Evolutionary conservation across 2,329 filamentous ascomycete genomes (phyloP).

Genomic region (Plenodomus lindquistii): DNA sequence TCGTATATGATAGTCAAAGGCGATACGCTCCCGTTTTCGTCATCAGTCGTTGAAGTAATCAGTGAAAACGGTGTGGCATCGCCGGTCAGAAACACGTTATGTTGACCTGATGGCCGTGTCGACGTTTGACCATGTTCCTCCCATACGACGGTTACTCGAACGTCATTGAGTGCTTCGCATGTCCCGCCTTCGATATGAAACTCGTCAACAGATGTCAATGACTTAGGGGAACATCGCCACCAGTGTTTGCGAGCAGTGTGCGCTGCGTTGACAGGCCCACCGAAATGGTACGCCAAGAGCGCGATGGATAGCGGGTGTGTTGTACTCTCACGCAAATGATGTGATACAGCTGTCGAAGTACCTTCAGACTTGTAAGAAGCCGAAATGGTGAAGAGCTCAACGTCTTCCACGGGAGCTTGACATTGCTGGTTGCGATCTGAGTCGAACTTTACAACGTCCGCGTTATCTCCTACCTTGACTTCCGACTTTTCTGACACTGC

Average conservation of each 20-base stretch:
- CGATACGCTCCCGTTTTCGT: neutral
- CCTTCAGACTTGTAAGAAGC: neutral
- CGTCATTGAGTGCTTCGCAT: slow-evolving; percentile 6
- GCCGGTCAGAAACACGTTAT: slow-evolving; percentile 9
- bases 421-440: neutral
- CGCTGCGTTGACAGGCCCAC: slow-evolving; percentile 16
- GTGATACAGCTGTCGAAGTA: neutral
- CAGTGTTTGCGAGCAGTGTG: slow-evolving; percentile 7
- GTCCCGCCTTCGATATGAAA: slow-evolving; percentile 13
- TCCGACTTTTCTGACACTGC: neutral
- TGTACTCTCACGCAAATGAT: slow-evolving; percentile 5
- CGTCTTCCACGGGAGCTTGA: neutral
- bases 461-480: neutral
- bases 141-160: slow-evolving; percentile 14
- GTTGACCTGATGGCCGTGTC: slow-evolving; percentile 5
- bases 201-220: neutral
- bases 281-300: slow-evolving; percentile 13
- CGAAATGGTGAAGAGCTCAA: neutral
- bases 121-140: slow-evolving; percentile 5
- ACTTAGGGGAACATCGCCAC: slow-evolving; percentile 8
- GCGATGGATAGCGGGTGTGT: slow-evolving; percentile 1
- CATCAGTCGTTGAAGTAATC: neutral
- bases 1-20: slow-evolving; percentile 14
- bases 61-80: slow-evolving; percentile 4
- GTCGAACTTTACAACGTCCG: neutral